These are phyloP conservation scores for Chlorella sp. DNA, from an alignment of 139 green algal species.

Conservation along the genomic window DNA sequence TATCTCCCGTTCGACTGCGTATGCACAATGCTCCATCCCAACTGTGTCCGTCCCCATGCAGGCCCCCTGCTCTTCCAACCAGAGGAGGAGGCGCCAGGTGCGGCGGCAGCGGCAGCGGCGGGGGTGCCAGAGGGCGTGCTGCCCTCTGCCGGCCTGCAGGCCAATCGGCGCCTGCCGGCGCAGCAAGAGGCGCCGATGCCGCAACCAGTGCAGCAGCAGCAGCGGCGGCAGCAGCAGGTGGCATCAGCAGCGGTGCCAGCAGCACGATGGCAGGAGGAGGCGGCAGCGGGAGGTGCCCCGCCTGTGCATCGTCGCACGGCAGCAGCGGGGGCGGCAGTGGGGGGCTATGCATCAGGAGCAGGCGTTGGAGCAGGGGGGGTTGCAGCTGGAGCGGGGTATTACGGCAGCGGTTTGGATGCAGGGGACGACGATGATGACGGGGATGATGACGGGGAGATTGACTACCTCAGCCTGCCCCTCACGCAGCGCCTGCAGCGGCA, in stretches of 20 bases:
- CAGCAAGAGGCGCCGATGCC: not conserved
- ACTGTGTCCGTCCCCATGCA: not conserved
- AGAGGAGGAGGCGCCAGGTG: not conserved
- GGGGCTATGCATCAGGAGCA: not conserved
- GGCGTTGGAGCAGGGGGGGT: not conserved
- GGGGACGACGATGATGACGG: not conserved
- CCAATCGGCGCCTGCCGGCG: not conserved
- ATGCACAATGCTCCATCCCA: not conserved
- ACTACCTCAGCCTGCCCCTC: not conserved
- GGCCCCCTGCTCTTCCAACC: conserved; percentile 37
- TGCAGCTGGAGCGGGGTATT: not conserved
- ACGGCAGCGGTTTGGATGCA: too few relatives aligned
- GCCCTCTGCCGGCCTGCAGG: not conserved
- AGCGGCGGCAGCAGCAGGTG: not conserved
- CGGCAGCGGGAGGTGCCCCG: not conserved
- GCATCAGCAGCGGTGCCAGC: not conserved
- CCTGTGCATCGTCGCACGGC: too few relatives aligned
- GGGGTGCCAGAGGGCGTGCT: conserved; percentile 7
- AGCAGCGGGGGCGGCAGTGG: not conserved
- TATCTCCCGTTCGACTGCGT: not conserved
- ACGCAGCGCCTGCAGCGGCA: not conserved
- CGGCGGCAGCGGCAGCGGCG: conserved; percentile 3
- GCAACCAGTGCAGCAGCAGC: not conserved
- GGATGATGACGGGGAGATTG: not conserved
- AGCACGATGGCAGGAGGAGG: not conserved